phyloP scores from a whole-genome alignment of 768 basidiomycete species.

The Pisolithus sp. region DNA sequence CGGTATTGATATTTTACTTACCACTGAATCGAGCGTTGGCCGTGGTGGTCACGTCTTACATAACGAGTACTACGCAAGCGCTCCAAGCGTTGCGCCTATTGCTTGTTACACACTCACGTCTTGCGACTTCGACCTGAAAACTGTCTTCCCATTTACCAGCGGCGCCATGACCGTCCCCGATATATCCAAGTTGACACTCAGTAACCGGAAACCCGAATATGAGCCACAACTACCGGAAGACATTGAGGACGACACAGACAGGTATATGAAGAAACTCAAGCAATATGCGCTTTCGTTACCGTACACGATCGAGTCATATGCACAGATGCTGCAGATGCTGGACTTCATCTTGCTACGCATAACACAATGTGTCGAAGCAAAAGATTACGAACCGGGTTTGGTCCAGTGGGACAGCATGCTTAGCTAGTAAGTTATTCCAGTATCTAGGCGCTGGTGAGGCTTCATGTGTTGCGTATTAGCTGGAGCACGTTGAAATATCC shows the following conservation, averaged over 20 bases:
- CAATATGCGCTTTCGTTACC: conserved; percentile 62
- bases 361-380: conserved; percentile 67
- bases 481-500: conserved; percentile 85
- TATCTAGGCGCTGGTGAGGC: conserved; percentile 5
- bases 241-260: conserved; percentile 31
- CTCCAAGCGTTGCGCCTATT: neutral
- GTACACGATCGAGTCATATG: conserved; percentile 69
- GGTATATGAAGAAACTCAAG: conserved; percentile 52
- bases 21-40: no score
- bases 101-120: conserved; percentile 2
- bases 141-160: conserved; percentile 1
- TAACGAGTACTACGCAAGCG: neutral
- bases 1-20: no score
- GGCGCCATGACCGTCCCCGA: conserved; percentile 38
- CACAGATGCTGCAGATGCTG: conserved; percentile 70
- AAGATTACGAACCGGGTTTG: conserved; percentile 78
- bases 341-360: conserved; percentile 67
- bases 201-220: conserved; percentile 26
- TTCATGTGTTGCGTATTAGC: conserved; percentile 32
- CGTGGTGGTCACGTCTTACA: neutral
- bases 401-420: conserved; percentile 77
- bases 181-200: conserved; percentile 38
- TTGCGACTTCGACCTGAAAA: neutral
- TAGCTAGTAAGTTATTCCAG: conserved; percentile 47
- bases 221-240: conserved; percentile 11